Evolutionary conservation across 2,329 filamentous ascomycete species (phyloP).

Genomic region (Fusarium sublunatum): DNA sequence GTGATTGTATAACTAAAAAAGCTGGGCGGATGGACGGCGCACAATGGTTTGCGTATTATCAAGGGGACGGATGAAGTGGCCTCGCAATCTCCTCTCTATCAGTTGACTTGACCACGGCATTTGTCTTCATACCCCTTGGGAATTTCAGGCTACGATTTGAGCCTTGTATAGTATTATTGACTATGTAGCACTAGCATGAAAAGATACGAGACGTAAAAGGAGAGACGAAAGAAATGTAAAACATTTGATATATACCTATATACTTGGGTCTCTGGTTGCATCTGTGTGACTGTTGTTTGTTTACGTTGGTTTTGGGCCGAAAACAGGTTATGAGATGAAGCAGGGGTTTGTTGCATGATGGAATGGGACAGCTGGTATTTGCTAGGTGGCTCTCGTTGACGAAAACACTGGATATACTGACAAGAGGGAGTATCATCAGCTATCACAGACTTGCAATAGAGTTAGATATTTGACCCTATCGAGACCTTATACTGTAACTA

Average conservation of each 20-base stretch:
- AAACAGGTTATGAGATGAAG: slow-evolving; percentile 15
- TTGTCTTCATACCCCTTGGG: slow-evolving; percentile 48
- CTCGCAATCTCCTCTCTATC: slow-evolving; percentile 52
- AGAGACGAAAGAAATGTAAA: slow-evolving; percentile 30
- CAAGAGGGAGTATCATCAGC: too few relatives aligned
- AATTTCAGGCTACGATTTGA: slow-evolving; percentile 46
- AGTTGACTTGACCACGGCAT: slow-evolving; percentile 39
- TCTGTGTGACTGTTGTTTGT: not conserved
- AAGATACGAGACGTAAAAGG: slow-evolving; percentile 36
- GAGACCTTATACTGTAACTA: too few relatives aligned
- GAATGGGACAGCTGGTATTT: not conserved
- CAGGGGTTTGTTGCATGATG: slow-evolving; percentile 26
- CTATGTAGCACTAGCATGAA: slow-evolving; percentile 46
- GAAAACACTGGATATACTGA: too few relatives aligned
- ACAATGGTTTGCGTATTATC: slow-evolving; percentile 63
- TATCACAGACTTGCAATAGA: too few relatives aligned
- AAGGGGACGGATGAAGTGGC: slow-evolving; percentile 48
- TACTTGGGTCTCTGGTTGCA: not conserved
- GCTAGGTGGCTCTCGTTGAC: too few relatives aligned
- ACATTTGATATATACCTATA: slow-evolving; percentile 6
- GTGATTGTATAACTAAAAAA: slow-evolving; percentile 48
- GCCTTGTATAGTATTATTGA: slow-evolving; percentile 52
- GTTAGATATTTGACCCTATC: too few relatives aligned
- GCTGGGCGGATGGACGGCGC: slow-evolving; percentile 53
- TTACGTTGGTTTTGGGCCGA: not conserved